Percentiles rank a stretch among this genome's conserved stretches.
Conservation (phyloP, 805 yeast genomes). For the Kuraishia molischiana region DNA sequence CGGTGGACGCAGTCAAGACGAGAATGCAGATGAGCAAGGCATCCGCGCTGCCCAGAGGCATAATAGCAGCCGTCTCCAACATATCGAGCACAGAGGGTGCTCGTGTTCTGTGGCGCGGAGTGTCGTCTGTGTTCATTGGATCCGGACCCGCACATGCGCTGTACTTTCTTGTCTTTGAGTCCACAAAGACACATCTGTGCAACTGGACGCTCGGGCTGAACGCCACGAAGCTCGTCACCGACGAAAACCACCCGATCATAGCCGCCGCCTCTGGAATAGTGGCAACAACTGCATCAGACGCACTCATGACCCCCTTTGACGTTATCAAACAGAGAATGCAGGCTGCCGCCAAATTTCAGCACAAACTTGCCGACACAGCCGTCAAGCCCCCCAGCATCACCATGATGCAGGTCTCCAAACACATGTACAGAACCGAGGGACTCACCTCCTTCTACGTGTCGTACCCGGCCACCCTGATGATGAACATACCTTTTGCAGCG, state of each 20-base stretch:
- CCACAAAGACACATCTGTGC: conserved; percentile 51
- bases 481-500: conserved; percentile 93
- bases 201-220: conserved; percentile 23
- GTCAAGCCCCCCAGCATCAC: background rate
- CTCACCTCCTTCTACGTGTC: conserved; percentile 79
- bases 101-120: conserved; percentile 85
- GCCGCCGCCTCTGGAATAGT: conserved; percentile 85
- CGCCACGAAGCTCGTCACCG: conserved; percentile 37
- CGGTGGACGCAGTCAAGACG: conserved; percentile 93
- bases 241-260: conserved; percentile 67
- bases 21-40: conserved; percentile 66
- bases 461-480: conserved; percentile 86
- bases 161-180: conserved; percentile 89
- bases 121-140: conserved; percentile 82
- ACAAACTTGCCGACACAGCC: conserved; percentile 6
- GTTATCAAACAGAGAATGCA: conserved; percentile 96
- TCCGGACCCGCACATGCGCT: conserved; percentile 99
- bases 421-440: conserved; percentile 55
- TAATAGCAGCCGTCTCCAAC: conserved; percentile 58
- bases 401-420: conserved; percentile 18
- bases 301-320: conserved; percentile 96
- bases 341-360: conserved; percentile 12
- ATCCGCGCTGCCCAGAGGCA: conserved; percentile 22
- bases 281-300: conserved; percentile 90
- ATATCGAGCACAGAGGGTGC: conserved; percentile 88